phyloP scores from a whole-genome alignment of 257 asterid species.

The Ligustrum vulgare region DNA sequence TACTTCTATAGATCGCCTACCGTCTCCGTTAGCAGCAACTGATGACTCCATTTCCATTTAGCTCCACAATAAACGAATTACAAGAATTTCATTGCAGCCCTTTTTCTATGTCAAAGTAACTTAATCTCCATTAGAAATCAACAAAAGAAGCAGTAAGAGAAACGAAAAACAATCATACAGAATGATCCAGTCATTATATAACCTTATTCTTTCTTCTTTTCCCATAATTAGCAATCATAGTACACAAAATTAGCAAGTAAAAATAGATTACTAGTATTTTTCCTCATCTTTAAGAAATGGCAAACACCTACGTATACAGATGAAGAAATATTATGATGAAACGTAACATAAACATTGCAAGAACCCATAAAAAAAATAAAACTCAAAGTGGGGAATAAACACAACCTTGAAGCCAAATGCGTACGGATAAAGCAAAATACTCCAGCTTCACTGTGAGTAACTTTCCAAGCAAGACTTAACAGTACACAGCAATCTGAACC shows the following conservation, averaged over 20 bases:
- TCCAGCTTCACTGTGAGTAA: conserved; percentile 11
- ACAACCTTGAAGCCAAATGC: conserved; percentile 1
- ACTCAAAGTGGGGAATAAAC: neutral
- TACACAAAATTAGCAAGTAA: conserved; percentile 9
- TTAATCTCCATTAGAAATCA: conserved; percentile 11
- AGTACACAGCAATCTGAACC: conserved; percentile 21
- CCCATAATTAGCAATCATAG: neutral
- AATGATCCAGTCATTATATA: neutral
- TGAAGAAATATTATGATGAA: neutral
- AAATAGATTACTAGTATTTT: neutral
- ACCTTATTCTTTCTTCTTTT: too few species aligned
- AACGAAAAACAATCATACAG: neutral
- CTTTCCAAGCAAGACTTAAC: neutral
- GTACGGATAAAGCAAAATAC: neutral
- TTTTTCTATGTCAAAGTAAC: conserved; percentile 8
- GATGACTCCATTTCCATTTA: conserved; percentile 45
- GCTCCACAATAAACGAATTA: conserved; percentile 10
- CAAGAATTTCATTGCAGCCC: conserved; percentile 18
- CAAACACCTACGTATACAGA: neutral
- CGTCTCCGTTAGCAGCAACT: conserved; percentile 20
- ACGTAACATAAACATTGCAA: neutral
- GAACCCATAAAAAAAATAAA: neutral
- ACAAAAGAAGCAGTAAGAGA: neutral
- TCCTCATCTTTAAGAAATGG: too few species aligned
- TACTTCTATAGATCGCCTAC: conserved; percentile 47